Base-by-base conservation (phyloP, 2,329 filamentous ascomycete genomes). In the Atkinsonella texensis region DNA sequence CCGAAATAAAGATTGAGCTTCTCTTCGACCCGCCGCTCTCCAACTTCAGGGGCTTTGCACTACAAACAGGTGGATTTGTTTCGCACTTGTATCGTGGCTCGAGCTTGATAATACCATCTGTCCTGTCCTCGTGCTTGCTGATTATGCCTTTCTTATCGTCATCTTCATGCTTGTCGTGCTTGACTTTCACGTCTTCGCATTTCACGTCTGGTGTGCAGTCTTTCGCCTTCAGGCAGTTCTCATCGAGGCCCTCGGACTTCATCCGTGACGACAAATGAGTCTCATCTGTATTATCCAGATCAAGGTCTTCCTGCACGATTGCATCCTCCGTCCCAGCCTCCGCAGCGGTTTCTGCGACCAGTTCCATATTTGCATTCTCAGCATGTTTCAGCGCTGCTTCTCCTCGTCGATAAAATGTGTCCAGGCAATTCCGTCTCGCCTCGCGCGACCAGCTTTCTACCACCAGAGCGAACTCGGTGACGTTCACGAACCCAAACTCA, bases 391-490 rank as follows among this genome's bases (percentile, higher is more conserved):
- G 20, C 58, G 70, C 71, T 54, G 76, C 75, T 62, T 81, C 76
- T 56, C 90, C 74, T 58, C 74, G 74, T 55, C 73, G 70, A 71
- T 97, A 97, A 67, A 95, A 97, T 3, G 71, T 72, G 52, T 94
- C 86, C 28, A 97, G 71, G 65, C 81, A 90, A 57, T 84, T 82
- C 55, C 86, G 77, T 61, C 91, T 72, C 69, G 93, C 77, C 61
- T 85, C 87, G 65, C 91, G 87, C 45, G 87, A 94, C 87, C 89
- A 94, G 13, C 83, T 80, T 67, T 97, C 93, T 3, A 97, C 90
- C 13, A 89, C 81, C 39, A 96, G 71, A 3, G 90, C 93, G 74
- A 97, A 97, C 55, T 93, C 85, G 0, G 82, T 86, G 1, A 84
- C 83, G 63, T 80, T 84, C 1, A 76, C 72, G 63, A 89, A 95